Percentiles rank a stretch among this genome's conserved stretches.
Evolutionary conservation across 148 eudicot genomes (phyloP).

Genomic region (Rheum nobile): DNA sequence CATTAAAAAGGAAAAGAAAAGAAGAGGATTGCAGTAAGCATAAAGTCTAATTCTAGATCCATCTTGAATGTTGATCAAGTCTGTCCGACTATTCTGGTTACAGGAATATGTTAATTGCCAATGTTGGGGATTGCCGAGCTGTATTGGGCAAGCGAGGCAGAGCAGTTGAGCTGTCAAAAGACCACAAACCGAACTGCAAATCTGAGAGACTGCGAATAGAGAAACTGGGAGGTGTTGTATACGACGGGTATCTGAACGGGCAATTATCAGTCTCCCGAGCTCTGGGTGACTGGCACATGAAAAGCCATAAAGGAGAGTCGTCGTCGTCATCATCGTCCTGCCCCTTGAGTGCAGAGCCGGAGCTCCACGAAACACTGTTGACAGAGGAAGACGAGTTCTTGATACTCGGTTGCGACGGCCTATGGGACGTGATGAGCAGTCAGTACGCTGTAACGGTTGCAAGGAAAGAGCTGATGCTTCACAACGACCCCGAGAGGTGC

Average conservation of each 20-base stretch:
- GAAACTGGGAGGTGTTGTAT: slow-evolving; percentile 43
- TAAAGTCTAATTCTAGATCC: no score
- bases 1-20: no score
- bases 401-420: slow-evolving; percentile 49
- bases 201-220: slow-evolving; percentile 44
- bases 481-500: slow-evolving; percentile 48
- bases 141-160: slow-evolving; percentile 52
- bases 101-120: slow-evolving; percentile 46
- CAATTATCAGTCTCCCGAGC: slow-evolving; percentile 57
- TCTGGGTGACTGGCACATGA: slow-evolving; percentile 59
- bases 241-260: slow-evolving; percentile 52
- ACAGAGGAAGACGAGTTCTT: slow-evolving; percentile 51
- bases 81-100: not conserved
- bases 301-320: slow-evolving; percentile 30
- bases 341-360: slow-evolving; percentile 51
- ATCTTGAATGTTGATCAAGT: no score
- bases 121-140: slow-evolving; percentile 54
- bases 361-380: slow-evolving; percentile 30
- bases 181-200: slow-evolving; percentile 55
- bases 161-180: slow-evolving; percentile 50
- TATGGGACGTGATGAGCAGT: slow-evolving; percentile 66
- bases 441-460: slow-evolving; percentile 42
- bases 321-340: slow-evolving; percentile 7
- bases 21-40: no score
- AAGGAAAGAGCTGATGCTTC: slow-evolving; percentile 45